Conservation (phyloP, 1,284 basidiomycete species). For the Lentinus polychrous region DNA sequence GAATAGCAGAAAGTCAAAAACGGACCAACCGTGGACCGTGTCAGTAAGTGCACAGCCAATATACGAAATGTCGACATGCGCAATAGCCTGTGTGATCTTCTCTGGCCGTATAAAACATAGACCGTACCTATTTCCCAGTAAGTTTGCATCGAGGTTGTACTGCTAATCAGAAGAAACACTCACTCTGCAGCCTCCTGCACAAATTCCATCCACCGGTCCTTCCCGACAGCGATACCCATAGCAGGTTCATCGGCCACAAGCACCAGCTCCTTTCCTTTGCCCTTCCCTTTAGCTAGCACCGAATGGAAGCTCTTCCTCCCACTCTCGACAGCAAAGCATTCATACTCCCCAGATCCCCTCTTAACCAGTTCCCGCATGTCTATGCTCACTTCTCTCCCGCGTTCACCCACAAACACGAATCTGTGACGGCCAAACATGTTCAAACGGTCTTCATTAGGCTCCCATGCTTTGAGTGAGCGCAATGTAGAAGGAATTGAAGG, state of each 20-base stretch:
- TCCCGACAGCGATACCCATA: slow-evolving; percentile 42
- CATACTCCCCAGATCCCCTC: slow-evolving; percentile 49
- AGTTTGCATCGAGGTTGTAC: not conserved
- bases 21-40: slow-evolving; percentile 10
- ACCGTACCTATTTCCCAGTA: slow-evolving; percentile 18
- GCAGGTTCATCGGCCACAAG: slow-evolving; percentile 42
- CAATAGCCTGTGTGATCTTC: slow-evolving; percentile 25
- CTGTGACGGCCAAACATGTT: slow-evolving; percentile 43
- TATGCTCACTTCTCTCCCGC: slow-evolving; percentile 36
- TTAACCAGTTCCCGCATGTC: slow-evolving; percentile 46
- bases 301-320: slow-evolving; percentile 44
- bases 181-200: slow-evolving; percentile 45
- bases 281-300: slow-evolving; percentile 41
- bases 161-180: slow-evolving; percentile 11
- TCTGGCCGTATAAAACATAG: slow-evolving; percentile 22
- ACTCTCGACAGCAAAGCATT: slow-evolving; percentile 44
- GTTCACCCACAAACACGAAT: slow-evolving; percentile 55
- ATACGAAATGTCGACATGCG: slow-evolving; percentile 23
- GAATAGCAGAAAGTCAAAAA: not conserved
- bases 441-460: slow-evolving; percentile 52
- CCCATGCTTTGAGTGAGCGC: slow-evolving; percentile 52
- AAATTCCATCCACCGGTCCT: slow-evolving; percentile 45
- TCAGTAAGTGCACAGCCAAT: slow-evolving; percentile 18
- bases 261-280: slow-evolving; percentile 39
- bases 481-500: slow-evolving; percentile 38